Base-by-base conservation (phyloP, 371 early-diverging fungal species). In the Amoeboradix gromovi region DNA sequence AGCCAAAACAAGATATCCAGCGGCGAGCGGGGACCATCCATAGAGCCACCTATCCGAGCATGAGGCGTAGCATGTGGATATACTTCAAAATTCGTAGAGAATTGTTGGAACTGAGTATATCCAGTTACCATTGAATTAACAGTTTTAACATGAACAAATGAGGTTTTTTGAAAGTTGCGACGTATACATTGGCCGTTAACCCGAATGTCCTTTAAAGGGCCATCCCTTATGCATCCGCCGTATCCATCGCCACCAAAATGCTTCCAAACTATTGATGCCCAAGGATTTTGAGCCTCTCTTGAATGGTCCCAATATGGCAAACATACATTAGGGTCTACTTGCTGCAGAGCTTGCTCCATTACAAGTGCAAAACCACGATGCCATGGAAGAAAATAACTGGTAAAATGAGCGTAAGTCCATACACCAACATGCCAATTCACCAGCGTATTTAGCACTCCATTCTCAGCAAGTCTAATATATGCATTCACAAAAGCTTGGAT, bases 321-420 rank as follows among this genome's bases (percentile, higher is more conserved):
- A 30, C 32, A 22, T 1, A 74, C 67, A 1, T n/a, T 1, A 5
- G 71, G 66, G 66, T 74, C 31, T 31, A 74, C 70, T 0, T 31
- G 65, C 65, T 74, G 74, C 32, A 79, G 65, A 1, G 69, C 71
- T 65, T 69, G 29, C 69, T 78, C 78, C 30, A 74, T 75, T n/a
- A 73, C 68, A 29, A 70, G 22, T 28, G 75, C 66, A 66, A 77
- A 73, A 30, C 68, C 31, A 30, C 78, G 71, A 68, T 78, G 78
- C 76, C 76, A 76, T 17, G 78, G 76, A 22, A 78, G 67, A 71
- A 78, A 78, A 31, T 69, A 48, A 48, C 22, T 22, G 22, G 48
- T 48, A 48, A 48, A 48, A 48, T 48, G 48, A 22, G 48, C 48
- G 22, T 48, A 48, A 22, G 48, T 12, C 48, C 48, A 48, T 48